Evolutionary conservation across 2,329 filamentous ascomycete genomes (phyloP), one percentile per base, ranked within the genome.

Genomic region (Phymatotrichopsis omnivora): DNA sequence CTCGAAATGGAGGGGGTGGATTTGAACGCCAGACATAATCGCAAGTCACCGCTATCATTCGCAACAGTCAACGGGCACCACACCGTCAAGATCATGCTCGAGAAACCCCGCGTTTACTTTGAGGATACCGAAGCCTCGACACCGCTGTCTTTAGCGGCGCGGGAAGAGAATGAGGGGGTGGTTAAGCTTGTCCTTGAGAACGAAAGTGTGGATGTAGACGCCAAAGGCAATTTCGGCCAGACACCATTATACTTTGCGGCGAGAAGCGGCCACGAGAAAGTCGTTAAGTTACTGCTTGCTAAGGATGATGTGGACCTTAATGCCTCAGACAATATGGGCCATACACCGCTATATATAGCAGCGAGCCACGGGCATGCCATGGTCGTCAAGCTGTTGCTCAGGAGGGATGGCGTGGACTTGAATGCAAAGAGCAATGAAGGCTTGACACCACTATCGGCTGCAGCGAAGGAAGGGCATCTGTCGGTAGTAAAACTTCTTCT

Each of bases 401-500:
- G n/a, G n/a, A n/a, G n/a, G 22, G 31, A 39, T 14, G 51, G 29
- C 17, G 44, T 50, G 32, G 23, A 45, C 34, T 27, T 22, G 34
- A 51, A 56, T 44, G 53, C 47, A 32, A 59, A 51, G 45, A 46
- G 38, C 37, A 40, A 25, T 34, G 17, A 25, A 31, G 40, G 27
- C 22, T 54, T 30, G n/a, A 58, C 41, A 38, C 55, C 52, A 16
- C 47, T 57, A 37, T 55, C 51, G 38, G 52, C 54, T 34, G 58
- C 57, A 32, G 32, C 51, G 17, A 25, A 33, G 2, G 28, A 33
- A 3, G 56, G 55, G 20, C 42, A 56, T 24, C 40, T 45, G 39
- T 41, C 31, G 19, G 45, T 53, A 25, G 49, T 55, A 29, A 27
- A 41, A 27, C 27, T 54, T 17, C 45, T 57, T 23, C 31, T 53